phyloP scores from a whole-genome alignment of 768 basidiomycete genomes.

The Kwoniella sp. region DNA sequence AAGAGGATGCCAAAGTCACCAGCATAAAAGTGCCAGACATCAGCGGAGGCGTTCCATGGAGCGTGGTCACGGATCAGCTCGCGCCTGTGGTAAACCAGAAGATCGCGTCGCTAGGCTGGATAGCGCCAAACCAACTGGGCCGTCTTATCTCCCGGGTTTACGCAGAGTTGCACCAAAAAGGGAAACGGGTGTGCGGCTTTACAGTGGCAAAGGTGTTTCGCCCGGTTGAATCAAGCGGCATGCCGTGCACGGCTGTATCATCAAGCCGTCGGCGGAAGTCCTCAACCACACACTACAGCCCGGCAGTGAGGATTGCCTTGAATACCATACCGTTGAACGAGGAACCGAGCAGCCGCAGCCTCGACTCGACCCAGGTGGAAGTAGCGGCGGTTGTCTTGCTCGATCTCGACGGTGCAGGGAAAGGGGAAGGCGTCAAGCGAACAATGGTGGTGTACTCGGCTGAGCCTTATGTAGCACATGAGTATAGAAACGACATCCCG shows the following conservation, averaged over 20 bases:
- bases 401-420: constrained; percentile 1
- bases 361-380: too few species aligned
- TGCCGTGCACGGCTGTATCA: too few species aligned
- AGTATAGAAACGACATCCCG: constrained; percentile 15
- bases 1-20: neutral
- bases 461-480: constrained; percentile 27
- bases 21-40: too few species aligned
- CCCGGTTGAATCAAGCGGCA: too few species aligned
- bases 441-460: constrained; percentile 19
- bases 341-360: too few species aligned
- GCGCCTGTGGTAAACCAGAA: too few species aligned
- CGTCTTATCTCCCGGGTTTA: too few species aligned
- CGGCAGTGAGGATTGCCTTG: constrained; percentile 5
- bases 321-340: neutral
- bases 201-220: constrained; percentile 7
- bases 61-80: too few species aligned
- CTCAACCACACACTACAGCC: neutral
- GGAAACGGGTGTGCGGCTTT: constrained; percentile 3
- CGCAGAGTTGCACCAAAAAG: too few species aligned
- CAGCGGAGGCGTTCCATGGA: too few species aligned
- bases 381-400: constrained; percentile 19
- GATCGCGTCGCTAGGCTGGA: too few species aligned
- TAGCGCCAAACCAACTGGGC: neutral
- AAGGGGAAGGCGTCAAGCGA: neutral
- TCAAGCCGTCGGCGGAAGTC: too few species aligned